Base-by-base conservation (phyloP, 345 rosid genomes). In the Ailanthus altissimus region DNA sequence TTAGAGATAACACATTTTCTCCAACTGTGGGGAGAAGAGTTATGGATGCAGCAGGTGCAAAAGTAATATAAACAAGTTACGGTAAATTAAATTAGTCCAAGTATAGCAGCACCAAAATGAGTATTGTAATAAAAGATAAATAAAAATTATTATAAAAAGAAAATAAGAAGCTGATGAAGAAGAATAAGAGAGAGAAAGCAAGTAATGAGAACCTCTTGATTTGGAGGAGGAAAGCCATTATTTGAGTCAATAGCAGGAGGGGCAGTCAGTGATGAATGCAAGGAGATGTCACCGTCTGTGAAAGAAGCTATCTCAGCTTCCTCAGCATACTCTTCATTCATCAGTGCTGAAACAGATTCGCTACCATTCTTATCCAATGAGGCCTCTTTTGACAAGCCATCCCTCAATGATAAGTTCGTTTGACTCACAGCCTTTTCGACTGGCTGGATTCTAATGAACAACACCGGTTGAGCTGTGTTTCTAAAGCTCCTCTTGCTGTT, bases 251-350 rank as follows among this genome's bases (percentile, higher is more conserved):
- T 65, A 20, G 88, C 80, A 11, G 88, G 76, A 70, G 88, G 80
- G 16, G 92, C 79, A 7, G 84, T 83, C 76, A 82, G 69, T 75
- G 98, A 95, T n/a, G 97, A 90, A 28, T 85, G 98, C 12, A 96
- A 89, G 75, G 97, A 90, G 76, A 81, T 85, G 82, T 91, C 98
- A 78, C 93, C 99, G 69, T 91, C 94, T 20, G 92, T 88, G 75
- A 86, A 84, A 72, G 93, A 87, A 51, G 89, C 85, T 81, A 73
- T 47, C 81, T 93, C 98, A 38, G 94, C 92, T 89, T 95, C 98
- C 67, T 90, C 96, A 46, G 89, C 86, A 73, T 91, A 90, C 82
- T 88, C 97, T 84, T 89, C 97, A 62, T 82, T 89, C 93, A 90
- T 91, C 25, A 94, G 83, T 14, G 86, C 85, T 50, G 97, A 90